Evolutionary conservation across 495 filamentous ascomycete species (phyloP).

Genomic region (Hyaloscypha variabilis): DNA sequence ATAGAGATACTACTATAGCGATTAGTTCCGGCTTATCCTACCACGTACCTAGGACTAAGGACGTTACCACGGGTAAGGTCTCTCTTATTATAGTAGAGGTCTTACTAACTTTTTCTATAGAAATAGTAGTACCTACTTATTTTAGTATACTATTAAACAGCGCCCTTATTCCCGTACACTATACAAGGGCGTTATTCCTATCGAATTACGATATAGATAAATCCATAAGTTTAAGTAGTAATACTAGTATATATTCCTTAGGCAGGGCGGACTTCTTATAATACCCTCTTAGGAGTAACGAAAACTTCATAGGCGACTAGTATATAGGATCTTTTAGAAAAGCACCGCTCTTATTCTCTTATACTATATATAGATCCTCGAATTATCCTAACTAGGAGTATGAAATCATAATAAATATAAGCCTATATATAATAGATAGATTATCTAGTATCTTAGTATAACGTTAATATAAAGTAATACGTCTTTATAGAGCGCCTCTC

Average conservation of each 20-base stretch:
- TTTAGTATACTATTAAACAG: constrained; percentile 5
- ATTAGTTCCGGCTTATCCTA: background rate
- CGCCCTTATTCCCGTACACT: background rate
- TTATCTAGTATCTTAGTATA: background rate
- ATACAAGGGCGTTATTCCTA: background rate
- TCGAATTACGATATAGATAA: background rate
- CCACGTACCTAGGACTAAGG: background rate
- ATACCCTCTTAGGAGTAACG: background rate
- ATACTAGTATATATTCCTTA: background rate
- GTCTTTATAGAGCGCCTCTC: background rate
- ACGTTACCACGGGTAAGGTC: background rate
- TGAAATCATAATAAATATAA: background rate
- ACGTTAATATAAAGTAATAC: background rate
- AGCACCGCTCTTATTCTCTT: background rate
- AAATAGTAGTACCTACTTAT: background rate
- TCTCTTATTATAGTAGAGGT: background rate
- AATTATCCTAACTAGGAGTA: background rate
- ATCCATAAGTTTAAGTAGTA: constrained; percentile 3
- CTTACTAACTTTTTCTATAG: constrained; percentile 3
- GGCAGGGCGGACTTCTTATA: background rate
- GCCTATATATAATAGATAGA: background rate
- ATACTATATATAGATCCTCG: background rate
- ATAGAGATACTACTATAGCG: background rate
- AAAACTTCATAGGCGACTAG: background rate
- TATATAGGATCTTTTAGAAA: background rate